Evolutionary conservation across 208 protist species (phyloP), one percentile per base, ranked within the genome.

Genomic region (Acanthamoeba triangularis): DNA sequence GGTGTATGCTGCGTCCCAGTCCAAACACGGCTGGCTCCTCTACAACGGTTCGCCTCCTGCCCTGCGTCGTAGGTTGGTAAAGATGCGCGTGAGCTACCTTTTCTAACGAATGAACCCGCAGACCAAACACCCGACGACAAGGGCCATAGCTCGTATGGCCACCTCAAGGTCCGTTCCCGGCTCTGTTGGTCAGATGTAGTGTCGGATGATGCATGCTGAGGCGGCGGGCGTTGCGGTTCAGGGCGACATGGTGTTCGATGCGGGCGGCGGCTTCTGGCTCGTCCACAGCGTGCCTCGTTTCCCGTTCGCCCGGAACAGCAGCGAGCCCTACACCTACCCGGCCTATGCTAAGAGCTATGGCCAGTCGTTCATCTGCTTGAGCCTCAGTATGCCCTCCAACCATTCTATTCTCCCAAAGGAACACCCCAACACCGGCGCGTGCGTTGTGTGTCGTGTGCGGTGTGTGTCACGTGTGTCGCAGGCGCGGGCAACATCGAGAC

Each of bases 281-380:
- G 95, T 97, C 41, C 96, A 97, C 56, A 67, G 33, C 16, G 56
- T 74, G 1, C 96, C 96, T 33, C 54, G 94, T 30, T 97, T 93
- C 23, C 96, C 96, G 61, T 37, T 52, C 4, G 69, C 30, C 44
- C 37, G 69, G 35, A 49, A 28, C 6, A 49, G 25, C 63, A 11
- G 13, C 11, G 41, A 88, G 20, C 2, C 35, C 5, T 97, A 97
- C 47, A 52, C 47, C 3, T 97, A 59, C n/a, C 96, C 96, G 88
- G 85, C n/a, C 3, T 92, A 95, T 30, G 96, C 87, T 61, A 59
- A 59, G 13, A 91, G 33, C 0, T 97, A 97, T 35, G 96, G 96
- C 52, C 96, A 97, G 69, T 95, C 96, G 10, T 96, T 95, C 63
- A 13, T 97, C 7, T 97, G 96, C 78, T 47, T 95, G 5, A 61